These are phyloP conservation scores for Aspergillus ostianus DNA, from an alignment of 495 filamentous ascomycete genomes.

Conservation along the genomic window DNA sequence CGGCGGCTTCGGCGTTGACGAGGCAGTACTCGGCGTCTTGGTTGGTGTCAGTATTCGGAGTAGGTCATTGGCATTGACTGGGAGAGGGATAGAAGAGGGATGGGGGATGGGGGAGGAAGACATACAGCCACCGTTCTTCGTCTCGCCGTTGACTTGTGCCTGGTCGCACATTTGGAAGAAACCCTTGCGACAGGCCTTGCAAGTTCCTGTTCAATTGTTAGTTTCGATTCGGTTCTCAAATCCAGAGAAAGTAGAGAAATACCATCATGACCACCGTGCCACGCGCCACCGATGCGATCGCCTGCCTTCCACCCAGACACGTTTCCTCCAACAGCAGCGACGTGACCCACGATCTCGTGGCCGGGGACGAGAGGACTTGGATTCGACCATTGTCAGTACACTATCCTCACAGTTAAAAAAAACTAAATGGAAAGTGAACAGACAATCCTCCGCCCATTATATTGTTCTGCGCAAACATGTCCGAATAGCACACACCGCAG, in stretches of 20 bases:
- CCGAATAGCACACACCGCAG: conserved; percentile 53
- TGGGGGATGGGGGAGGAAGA: no score
- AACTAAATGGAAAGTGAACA: conserved; percentile 1
- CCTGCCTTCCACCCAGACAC: conserved; percentile 45
- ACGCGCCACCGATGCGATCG: conserved; percentile 52
- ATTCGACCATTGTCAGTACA: not conserved
- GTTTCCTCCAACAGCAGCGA: conserved; percentile 45
- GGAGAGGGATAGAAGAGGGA: conserved; percentile 1
- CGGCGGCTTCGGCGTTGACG: conserved; percentile 61
- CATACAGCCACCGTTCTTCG: conserved; percentile 50
- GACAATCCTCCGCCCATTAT: conserved; percentile 41
- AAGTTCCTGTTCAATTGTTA: conserved; percentile 26
- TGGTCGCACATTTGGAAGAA: conserved; percentile 57
- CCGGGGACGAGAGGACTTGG: conserved; percentile 48
- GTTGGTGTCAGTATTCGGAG: no score
- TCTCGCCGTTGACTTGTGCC: conserved; percentile 50
- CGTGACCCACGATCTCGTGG: conserved; percentile 54
- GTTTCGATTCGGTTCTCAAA: not conserved
- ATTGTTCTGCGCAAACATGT: conserved; percentile 36
- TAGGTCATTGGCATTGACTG: no score
- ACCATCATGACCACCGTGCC: conserved; percentile 55
- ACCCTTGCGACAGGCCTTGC: conserved; percentile 47
- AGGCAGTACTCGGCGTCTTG: conserved; percentile 64
- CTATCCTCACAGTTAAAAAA: not conserved
- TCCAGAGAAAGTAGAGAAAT: not conserved